Evolutionary conservation across 345 rosid species (phyloP), one percentile per base, ranked within the genome.

Genomic region (Hevea brasiliensis): DNA sequence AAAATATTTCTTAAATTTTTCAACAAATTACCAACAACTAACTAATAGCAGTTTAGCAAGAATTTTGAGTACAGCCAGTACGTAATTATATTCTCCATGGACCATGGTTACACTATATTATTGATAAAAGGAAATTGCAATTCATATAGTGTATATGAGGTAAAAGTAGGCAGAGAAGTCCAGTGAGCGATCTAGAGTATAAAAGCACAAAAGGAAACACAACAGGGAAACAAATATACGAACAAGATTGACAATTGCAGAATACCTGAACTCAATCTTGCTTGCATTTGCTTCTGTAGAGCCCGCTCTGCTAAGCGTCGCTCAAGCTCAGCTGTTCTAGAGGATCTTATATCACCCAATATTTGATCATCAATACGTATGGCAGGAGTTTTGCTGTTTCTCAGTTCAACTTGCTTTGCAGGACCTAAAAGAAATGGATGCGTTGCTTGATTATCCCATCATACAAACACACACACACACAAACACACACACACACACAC

Each of bases 241-340:
- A 42, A 56, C 8, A 58, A 56, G 8, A 50, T 58, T 61, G 27
- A 61, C 8, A n/a, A 48, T 4, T 26, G n/a, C 11, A 27, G 61
- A 24, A 55, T 26, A 76, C 65, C 62, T 35, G 65, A 7, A 14
- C 66, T 71, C 57, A 64, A 29, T 65, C 71, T 64, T 54, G 61
- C 21, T 61, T 74, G 79, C 48, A 71, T 65, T 41, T 64, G 76
- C 76, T 65, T 78, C 29, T 12, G 53, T 27, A 70, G 62, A 72
- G 76, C 77, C 26, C 72, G 80, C 61, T 80, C 71, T 45, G 77
- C 75, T 56, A 76, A 76, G 21, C 62, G 45, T 68, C 68, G 61
- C 67, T 76, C 80, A 45, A 76, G 80, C n/a, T 80, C 80, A 47
- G 77, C 50, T 56, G 66, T 62, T 53, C 60, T 63, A 54, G 67